Evolutionary conservation across 2,329 filamentous ascomycete genomes (phyloP).

Genomic region (Escovopsis sp.): DNA sequence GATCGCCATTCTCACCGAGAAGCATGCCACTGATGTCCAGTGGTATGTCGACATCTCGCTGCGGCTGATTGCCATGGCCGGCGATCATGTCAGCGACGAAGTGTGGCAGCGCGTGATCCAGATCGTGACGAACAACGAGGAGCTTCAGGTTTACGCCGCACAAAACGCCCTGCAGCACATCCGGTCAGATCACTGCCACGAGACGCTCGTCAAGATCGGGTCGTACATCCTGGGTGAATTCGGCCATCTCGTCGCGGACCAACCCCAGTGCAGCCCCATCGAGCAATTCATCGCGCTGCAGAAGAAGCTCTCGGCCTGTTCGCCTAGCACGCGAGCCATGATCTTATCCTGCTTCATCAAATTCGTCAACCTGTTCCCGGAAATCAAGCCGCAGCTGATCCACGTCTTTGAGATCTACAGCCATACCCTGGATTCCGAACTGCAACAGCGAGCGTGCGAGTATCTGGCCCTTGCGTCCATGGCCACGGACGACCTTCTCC

Average conservation of each 20-base stretch:
- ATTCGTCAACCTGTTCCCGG: slow-evolving; percentile 94
- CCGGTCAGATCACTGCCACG: slow-evolving; percentile 86
- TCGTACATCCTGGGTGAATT: slow-evolving; percentile 95
- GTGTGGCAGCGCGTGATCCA: slow-evolving; percentile 98
- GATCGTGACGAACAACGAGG: slow-evolving; percentile 98
- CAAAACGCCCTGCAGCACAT: slow-evolving; percentile 87
- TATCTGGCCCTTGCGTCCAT: slow-evolving; percentile 77
- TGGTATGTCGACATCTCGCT: slow-evolving; percentile 99
- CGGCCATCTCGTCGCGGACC: slow-evolving; percentile 89
- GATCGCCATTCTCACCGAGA: slow-evolving; percentile 95
- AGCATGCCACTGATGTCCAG: slow-evolving; percentile 94
- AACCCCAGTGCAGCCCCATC: slow-evolving; percentile 82
- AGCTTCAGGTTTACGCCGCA: slow-evolving; percentile 90
- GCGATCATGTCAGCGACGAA: slow-evolving; percentile 96
- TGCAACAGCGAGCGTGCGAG: slow-evolving; percentile 93
- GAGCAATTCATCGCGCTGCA: slow-evolving; percentile 93
- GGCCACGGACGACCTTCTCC: slow-evolving; percentile 77
- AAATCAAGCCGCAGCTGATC: slow-evolving; percentile 90
- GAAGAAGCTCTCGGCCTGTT: slow-evolving; percentile 76
- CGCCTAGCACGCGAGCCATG: slow-evolving; percentile 81
- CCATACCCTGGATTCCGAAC: slow-evolving; percentile 84
- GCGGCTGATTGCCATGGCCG: slow-evolving; percentile 86
- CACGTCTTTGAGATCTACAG: slow-evolving; percentile 86
- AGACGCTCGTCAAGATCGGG: slow-evolving; percentile 95
- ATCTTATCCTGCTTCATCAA: slow-evolving; percentile 93